These are phyloP conservation scores for Xylaria sp. DNA, from an alignment of 2,329 filamentous ascomycete genomes.

Conservation along the genomic window DNA sequence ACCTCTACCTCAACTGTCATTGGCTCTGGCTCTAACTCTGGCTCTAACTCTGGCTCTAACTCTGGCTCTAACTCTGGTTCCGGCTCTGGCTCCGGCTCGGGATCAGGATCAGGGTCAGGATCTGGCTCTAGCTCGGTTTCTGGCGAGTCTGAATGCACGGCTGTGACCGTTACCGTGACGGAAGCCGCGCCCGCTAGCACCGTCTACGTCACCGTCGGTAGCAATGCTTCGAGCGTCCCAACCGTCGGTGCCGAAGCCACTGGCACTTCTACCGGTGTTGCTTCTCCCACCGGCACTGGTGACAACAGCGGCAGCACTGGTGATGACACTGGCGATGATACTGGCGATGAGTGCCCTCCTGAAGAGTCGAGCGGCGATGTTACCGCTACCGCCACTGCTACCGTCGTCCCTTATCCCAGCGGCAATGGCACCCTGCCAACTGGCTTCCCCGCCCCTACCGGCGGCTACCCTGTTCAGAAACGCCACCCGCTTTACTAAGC, in stretches of 20 bases:
- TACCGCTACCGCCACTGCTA: constrained; percentile 51
- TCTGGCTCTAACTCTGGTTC: constrained; percentile 36
- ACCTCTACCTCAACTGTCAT: constrained; percentile 34
- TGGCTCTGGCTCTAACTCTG: constrained; percentile 34
- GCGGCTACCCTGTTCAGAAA: constrained; percentile 24
- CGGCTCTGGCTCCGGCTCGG: constrained; percentile 33
- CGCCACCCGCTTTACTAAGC: constrained; percentile 38
- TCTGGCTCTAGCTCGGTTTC: constrained; percentile 30
- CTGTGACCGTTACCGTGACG: constrained; percentile 50
- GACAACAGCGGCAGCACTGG: constrained; percentile 27
- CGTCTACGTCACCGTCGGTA: constrained; percentile 47
- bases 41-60: constrained; percentile 34
- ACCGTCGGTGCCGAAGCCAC: constrained; percentile 26
- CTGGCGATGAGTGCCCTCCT: constrained; percentile 38
- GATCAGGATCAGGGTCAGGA: not conserved
- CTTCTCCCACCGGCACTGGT: constrained; percentile 25
- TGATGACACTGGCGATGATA: constrained; percentile 23
- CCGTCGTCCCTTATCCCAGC: constrained; percentile 55
- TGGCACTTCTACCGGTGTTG: constrained; percentile 2
- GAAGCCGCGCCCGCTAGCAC: constrained; percentile 47
- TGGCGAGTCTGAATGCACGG: constrained; percentile 41
- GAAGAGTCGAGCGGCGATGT: constrained; percentile 48
- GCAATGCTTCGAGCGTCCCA: constrained; percentile 23
- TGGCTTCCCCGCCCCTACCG: constrained; percentile 50
- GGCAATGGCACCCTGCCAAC: constrained; percentile 43